Conservation (phyloP, 257 asterid genomes). For the Jacaranda mimosifolia region DNA sequence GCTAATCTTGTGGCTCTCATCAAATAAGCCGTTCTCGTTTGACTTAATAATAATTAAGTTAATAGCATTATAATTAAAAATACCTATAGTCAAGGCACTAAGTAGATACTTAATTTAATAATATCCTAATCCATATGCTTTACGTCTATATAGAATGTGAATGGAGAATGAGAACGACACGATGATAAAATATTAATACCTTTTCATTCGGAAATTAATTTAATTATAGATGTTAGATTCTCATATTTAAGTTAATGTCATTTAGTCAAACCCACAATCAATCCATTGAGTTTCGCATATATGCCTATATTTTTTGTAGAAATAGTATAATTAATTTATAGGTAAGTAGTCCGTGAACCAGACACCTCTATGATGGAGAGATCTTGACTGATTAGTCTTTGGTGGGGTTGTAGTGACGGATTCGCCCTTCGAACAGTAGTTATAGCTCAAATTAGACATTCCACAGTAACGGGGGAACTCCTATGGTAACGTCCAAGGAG, state of each 20-base stretch:
- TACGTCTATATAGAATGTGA: slow-evolving; percentile 19
- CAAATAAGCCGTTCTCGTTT: slow-evolving; percentile 26
- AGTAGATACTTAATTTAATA: slow-evolving; percentile 23
- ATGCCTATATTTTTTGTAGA: slow-evolving; percentile 12
- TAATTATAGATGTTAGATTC: slow-evolving; percentile 32
- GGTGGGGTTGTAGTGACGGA: no score
- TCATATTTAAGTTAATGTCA: slow-evolving; percentile 17
- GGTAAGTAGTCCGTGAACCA: no score
- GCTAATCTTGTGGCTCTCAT: slow-evolving; percentile 11
- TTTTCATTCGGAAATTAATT: slow-evolving; percentile 27
- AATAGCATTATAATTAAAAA: slow-evolving; percentile 16
- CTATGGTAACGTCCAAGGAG: no score
- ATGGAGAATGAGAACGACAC: slow-evolving; percentile 27
- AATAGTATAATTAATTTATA: slow-evolving; percentile 5
- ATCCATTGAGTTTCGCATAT: slow-evolving; percentile 37
- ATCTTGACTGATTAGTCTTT: no score
- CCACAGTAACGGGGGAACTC: no score
- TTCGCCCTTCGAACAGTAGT: no score
- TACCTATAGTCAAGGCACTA: slow-evolving; percentile 43
- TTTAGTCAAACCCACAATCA: slow-evolving; percentile 66
- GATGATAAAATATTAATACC: slow-evolving; percentile 19
- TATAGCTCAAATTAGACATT: no score
- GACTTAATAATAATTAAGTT: slow-evolving; percentile 30
- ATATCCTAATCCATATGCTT: slow-evolving; percentile 24
- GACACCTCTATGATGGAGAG: no score